phyloP scores from a whole-genome alignment of 106 monocot species.

The Ottelia alismoides region DNA sequence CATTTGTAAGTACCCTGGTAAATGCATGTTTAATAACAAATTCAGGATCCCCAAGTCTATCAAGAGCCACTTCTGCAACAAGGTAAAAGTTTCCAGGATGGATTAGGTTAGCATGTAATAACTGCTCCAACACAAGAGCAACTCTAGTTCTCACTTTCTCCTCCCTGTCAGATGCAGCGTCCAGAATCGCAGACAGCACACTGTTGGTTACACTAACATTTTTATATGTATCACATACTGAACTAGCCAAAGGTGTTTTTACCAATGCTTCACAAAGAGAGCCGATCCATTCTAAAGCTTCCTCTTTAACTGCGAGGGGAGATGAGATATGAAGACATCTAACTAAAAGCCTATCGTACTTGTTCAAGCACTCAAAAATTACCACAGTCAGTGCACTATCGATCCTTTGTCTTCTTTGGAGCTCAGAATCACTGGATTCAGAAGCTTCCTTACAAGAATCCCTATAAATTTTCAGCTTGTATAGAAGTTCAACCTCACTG shows the following conservation, averaged over 20 bases:
- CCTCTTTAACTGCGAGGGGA: slow-evolving; percentile 52
- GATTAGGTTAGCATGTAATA: slow-evolving; percentile 59
- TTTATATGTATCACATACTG: slow-evolving; percentile 7
- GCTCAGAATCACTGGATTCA: slow-evolving; percentile 2
- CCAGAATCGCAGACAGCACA: slow-evolving; percentile 46
- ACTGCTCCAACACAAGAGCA: slow-evolving; percentile 54
- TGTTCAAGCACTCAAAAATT: slow-evolving; percentile 33
- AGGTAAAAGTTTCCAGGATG: slow-evolving; percentile 26
- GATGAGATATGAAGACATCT: slow-evolving; percentile 42
- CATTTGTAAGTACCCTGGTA: slow-evolving; percentile 38
- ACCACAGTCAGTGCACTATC: slow-evolving; percentile 5
- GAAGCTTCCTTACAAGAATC: slow-evolving; percentile 8
- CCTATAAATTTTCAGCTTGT: slow-evolving; percentile 9
- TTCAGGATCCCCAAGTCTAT: slow-evolving; percentile 85
- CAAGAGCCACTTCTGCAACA: slow-evolving; percentile 48
- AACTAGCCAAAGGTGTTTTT: slow-evolving; percentile 11
- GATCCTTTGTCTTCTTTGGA: slow-evolving; percentile 3
- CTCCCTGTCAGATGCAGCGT: slow-evolving; percentile 76
- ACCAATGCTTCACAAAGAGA: slow-evolving; percentile 20
- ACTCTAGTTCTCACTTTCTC: slow-evolving; percentile 49
- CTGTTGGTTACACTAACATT: slow-evolving; percentile 24
- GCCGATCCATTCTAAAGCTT: slow-evolving; percentile 57
- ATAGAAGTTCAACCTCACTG: slow-evolving; percentile 50
- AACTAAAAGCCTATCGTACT: slow-evolving; percentile 29
- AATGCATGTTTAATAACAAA: slow-evolving; percentile 40